These are phyloP conservation scores for Ottelia alismoides DNA, from an alignment of 106 monocot species.

Conservation along the genomic window DNA sequence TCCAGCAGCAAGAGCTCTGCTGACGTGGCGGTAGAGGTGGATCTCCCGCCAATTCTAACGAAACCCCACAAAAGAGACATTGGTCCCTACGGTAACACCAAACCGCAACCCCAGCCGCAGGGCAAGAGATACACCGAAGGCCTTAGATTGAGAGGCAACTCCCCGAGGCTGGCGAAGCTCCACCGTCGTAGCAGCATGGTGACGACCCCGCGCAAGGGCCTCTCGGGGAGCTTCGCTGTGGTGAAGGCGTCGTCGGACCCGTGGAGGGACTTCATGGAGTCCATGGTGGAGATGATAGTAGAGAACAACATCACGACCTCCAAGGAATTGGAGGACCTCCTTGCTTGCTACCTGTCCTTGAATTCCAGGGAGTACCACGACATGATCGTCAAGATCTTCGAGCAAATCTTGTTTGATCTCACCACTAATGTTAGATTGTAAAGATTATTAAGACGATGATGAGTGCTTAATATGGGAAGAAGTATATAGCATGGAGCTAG, in stretches of 20 bases:
- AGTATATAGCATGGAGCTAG: too few relatives aligned
- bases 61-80: constrained; percentile 16
- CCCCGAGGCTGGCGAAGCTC: constrained; percentile 16
- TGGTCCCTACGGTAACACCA: not conserved
- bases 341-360: constrained; percentile 59
- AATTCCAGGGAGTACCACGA: constrained; percentile 64
- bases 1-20: not conserved
- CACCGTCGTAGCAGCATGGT: not conserved
- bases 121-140: not conserved
- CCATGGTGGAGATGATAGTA: constrained; percentile 83
- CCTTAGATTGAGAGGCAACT: constrained; percentile 11
- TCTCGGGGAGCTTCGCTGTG: constrained; percentile 33
- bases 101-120: not conserved
- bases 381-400: constrained; percentile 58
- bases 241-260: constrained; percentile 60
- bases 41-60: constrained; percentile 40
- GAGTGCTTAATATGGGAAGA: too few relatives aligned
- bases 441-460: too few relatives aligned
- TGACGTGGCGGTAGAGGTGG: constrained; percentile 1
- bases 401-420: constrained; percentile 59
- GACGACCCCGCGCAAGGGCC: not conserved
- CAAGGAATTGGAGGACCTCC: constrained; percentile 58
- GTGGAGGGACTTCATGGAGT: constrained; percentile 57
- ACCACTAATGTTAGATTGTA: too few relatives aligned
- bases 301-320: constrained; percentile 38